Conservation (phyloP, 768 basidiomycete genomes). For the Glaciozyma martinii region DNA sequence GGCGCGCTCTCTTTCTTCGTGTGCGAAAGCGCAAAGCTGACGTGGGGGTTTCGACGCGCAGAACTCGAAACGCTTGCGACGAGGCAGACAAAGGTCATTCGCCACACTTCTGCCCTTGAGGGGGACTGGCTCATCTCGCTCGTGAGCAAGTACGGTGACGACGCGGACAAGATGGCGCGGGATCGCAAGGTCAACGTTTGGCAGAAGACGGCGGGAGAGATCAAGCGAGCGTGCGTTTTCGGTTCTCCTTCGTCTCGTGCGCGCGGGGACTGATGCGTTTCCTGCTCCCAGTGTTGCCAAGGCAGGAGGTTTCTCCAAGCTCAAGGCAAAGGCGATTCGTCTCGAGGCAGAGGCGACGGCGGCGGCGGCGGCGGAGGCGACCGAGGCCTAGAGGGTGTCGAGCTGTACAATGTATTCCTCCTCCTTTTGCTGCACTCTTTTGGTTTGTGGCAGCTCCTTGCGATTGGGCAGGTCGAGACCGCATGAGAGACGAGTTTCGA, state of each 20-base stretch:
- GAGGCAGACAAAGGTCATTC: slow-evolving; percentile 33
- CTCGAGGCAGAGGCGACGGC: neutral
- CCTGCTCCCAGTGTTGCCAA: slow-evolving; percentile 18
- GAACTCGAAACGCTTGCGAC: slow-evolving; percentile 21
- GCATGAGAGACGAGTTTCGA: too few species aligned
- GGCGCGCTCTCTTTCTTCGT: slow-evolving; percentile 1
- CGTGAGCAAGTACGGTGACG: slow-evolving; percentile 58
- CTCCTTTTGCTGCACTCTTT: too few species aligned
- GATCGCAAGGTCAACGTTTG: slow-evolving; percentile 71
- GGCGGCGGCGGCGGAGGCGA: neutral
- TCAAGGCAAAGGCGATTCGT: slow-evolving; percentile 4
- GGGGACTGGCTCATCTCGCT: slow-evolving; percentile 56
- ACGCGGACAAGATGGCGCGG: slow-evolving; percentile 65
- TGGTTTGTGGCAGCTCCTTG: too few species aligned
- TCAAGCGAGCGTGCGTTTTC: slow-evolving; percentile 40
- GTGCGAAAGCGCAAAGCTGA: neutral
- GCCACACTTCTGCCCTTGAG: slow-evolving; percentile 65
- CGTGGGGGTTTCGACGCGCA: neutral
- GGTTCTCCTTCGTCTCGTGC: neutral
- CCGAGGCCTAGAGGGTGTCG: too few species aligned
- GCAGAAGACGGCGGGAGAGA: slow-evolving; percentile 74
- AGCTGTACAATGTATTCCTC: too few species aligned
- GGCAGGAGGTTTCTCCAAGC: slow-evolving; percentile 24
- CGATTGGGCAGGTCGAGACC: too few species aligned
- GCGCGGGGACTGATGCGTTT: neutral